Base-by-base conservation (phyloP, 352 stramenopile genomes). In the Nothophytophthora sp. region DNA sequence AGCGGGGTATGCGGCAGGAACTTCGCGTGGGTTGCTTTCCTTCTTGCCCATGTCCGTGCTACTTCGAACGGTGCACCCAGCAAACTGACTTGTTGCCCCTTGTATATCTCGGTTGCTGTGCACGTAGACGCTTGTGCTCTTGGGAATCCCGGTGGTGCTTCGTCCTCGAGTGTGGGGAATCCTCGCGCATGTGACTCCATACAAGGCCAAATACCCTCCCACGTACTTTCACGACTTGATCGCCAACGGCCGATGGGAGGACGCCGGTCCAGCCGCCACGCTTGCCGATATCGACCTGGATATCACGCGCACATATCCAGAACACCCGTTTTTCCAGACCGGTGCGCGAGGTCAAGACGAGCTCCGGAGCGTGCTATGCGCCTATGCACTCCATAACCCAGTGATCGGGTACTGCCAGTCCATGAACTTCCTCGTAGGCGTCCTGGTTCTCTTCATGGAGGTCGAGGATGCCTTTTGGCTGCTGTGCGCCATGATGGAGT, bases 381-480 rank as follows among this genome's bases (percentile, higher is more conserved):
- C 71, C 12, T 90, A 88, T 48, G 75, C 76, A 22, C 33, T 86
- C 9, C 79, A 84, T 38, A 86, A 87, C 50, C 52, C 55, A 0
- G 36, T 45, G 5, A 77, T 90, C 16, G 76, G 79, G 3, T 90
- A 90, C 42, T 90, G 79, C 54, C 79, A 85, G 62, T 78, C 70
- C 34, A 90, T 92, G 74, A 92, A 92, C 53, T 92, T 92, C 43
- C 63, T 92, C 19, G 76, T 70, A 0, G 81, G 75, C 30, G 81
- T 89, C 47, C 49, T 90, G 44, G 38, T 92, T 10, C 52, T 92
- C 2, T 80, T 88, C 42, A 81, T 85, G 65, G 58, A 64, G 16
- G 81, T 92, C 57, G 78, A 94, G 25, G 62, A 81, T 16, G 82
- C 84, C 10, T 96, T 95, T 45, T 96, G 81, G 81, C 52, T 89